Percentiles rank a stretch among this genome's conserved stretches.
Conservation (phyloP, 2,329 filamentous ascomycete genomes). For the Cryphonectria radicalis region DNA sequence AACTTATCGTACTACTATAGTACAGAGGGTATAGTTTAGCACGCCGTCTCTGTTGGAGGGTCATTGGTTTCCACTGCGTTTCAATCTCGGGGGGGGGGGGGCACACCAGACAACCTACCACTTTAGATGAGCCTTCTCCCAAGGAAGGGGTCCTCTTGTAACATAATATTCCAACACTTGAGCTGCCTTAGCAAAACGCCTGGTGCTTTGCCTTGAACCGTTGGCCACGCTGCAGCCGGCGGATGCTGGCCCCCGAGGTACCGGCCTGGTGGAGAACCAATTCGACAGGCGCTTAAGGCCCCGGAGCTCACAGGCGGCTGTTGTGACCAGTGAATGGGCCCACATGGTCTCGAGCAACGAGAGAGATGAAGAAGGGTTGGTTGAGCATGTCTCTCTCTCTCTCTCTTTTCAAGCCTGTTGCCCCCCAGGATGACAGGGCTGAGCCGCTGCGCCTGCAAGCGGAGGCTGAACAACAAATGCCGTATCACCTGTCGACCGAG, state of each 20-base stretch:
- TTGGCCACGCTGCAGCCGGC: neutral
- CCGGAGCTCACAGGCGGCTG: neutral
- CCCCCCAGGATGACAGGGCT: conserved; percentile 4
- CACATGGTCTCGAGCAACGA: neutral
- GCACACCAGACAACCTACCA: neutral
- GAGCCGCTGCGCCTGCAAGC: neutral
- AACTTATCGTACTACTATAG: neutral
- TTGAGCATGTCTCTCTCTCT: neutral
- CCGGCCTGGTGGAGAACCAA: too few relatives aligned
- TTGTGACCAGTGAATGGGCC: neutral
- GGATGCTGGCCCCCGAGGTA: neutral
- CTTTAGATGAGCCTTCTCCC: neutral
- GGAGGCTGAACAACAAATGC: neutral
- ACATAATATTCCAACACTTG: neutral
- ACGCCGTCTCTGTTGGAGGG: neutral
- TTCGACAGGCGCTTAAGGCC: neutral
- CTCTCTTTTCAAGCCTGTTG: neutral
- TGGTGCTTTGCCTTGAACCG: neutral
- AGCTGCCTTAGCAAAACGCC: neutral
- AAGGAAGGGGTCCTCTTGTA: neutral
- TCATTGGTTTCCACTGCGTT: conserved; percentile 20
- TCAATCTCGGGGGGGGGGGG: conserved; percentile 7
- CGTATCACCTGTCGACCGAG: neutral
- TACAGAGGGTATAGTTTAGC: neutral
- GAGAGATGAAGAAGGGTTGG: neutral